Percentiles rank a stretch among this genome's conserved stretches.
These are phyloP conservation scores for Coffea canephora DNA, from an alignment of 257 asterid genomes.

Conservation along the genomic window DNA sequence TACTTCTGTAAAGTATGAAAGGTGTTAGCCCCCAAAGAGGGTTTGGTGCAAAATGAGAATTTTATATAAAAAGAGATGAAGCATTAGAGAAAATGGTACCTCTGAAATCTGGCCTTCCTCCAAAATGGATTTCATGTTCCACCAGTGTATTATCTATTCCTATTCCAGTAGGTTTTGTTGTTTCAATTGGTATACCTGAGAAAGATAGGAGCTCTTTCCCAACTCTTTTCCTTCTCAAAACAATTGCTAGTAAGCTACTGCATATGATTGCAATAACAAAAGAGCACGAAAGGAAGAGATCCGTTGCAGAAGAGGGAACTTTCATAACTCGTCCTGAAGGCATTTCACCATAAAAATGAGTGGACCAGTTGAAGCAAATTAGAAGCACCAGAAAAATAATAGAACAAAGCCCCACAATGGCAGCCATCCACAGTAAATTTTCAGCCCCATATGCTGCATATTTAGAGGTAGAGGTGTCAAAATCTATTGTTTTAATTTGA, in stretches of 20 bases:
- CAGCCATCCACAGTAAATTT: slow-evolving; percentile 40
- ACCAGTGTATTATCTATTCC: slow-evolving; percentile 40
- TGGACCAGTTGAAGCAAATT: slow-evolving; percentile 43
- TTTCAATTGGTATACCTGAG: slow-evolving; percentile 31
- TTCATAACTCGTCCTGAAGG: slow-evolving; percentile 27
- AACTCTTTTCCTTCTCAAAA: slow-evolving; percentile 48
- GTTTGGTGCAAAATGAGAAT: background rate
- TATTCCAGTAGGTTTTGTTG: slow-evolving; percentile 24
- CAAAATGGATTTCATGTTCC: slow-evolving; percentile 62
- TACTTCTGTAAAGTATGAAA: slow-evolving; percentile 39
- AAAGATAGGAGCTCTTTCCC: slow-evolving; percentile 31
- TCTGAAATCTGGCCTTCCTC: slow-evolving; percentile 74
- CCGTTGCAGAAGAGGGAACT: slow-evolving; percentile 49
- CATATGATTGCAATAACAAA: slow-evolving; percentile 47
- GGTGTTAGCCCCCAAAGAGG: slow-evolving; percentile 2
- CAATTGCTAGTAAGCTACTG: slow-evolving; percentile 35
- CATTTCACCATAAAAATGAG: slow-evolving; percentile 37
- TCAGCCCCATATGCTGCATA: slow-evolving; percentile 50
- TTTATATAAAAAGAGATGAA: background rate
- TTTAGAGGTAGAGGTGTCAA: slow-evolving; percentile 29
- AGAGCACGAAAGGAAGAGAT: slow-evolving; percentile 53
- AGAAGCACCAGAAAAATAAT: slow-evolving; percentile 47
- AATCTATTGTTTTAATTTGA: slow-evolving; percentile 30
- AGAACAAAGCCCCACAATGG: slow-evolving; percentile 40
- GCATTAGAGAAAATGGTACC: slow-evolving; percentile 40